phyloP scores from a whole-genome alignment of 169 alveolate genomes.

The Plasmodium cynomolgi region DNA sequence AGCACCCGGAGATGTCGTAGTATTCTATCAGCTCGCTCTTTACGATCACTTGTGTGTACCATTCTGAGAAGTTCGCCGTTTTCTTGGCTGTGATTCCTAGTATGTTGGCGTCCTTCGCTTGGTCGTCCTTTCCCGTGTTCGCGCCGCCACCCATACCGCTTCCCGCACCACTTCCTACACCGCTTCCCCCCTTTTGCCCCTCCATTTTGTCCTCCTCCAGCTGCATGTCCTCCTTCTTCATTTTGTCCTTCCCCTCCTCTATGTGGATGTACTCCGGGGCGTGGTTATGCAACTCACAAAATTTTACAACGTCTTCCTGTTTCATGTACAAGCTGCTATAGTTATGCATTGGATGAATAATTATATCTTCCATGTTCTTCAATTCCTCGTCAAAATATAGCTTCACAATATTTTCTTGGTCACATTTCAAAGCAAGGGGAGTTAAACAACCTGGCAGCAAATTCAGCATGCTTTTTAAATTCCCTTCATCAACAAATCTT shows the following conservation, averaged over 20 bases:
- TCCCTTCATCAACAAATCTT: conserved; percentile 85
- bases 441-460: conserved; percentile 84
- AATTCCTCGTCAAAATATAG: conserved; percentile 65
- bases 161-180: neutral
- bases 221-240: conserved; percentile 15
- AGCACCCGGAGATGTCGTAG: conserved; percentile 99
- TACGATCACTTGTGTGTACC: conserved; percentile 94
- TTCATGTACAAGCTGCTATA: conserved; percentile 73
- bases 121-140: neutral
- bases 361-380: conserved; percentile 66
- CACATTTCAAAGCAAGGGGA: conserved; percentile 86
- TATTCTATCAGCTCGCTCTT: conserved; percentile 98
- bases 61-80: conserved; percentile 87
- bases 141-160: neutral
- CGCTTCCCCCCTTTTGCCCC: neutral
- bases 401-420: conserved; percentile 70
- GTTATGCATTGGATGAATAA: conserved; percentile 76
- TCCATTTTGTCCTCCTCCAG: conserved; percentile 8
- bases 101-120: conserved; percentile 58
- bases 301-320: conserved; percentile 60
- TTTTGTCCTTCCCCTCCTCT: neutral
- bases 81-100: conserved; percentile 88
- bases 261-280: conserved; percentile 47
- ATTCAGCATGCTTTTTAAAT: conserved; percentile 78
- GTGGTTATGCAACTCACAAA: conserved; percentile 59